A percentile compares a stretch with the other conserved stretches of the same genome.
phyloP scores from a whole-genome alignment of 495 filamentous ascomycete species.

The Xylaria flabelliformis region DNA sequence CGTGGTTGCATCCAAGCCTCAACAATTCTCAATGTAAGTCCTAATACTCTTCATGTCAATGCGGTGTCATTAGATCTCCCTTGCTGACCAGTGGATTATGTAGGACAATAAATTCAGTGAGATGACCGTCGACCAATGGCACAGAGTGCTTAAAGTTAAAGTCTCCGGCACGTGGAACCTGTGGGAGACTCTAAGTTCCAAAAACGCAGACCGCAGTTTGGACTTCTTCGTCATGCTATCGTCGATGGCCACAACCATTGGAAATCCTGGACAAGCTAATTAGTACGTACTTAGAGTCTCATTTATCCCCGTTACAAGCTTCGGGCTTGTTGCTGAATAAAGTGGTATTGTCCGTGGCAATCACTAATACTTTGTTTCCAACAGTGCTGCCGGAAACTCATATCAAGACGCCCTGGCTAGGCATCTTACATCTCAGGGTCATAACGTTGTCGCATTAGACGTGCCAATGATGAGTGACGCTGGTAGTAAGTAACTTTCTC shows the following conservation, averaged over 20 bases:
- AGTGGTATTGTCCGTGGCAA: not conserved
- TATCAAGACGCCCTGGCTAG: not conserved
- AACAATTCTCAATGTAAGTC: not conserved
- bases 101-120: not conserved
- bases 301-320: not conserved
- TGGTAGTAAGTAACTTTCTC: not conserved
- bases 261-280: not conserved
- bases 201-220: not conserved
- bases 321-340: not conserved
- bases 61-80: not conserved
- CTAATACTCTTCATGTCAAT: not conserved
- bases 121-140: not conserved
- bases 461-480: constrained; percentile 7
- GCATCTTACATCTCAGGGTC: not conserved
- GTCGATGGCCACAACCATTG: not conserved
- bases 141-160: not conserved
- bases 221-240: not conserved
- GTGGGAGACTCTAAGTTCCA: not conserved
- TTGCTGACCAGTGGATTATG: not conserved
- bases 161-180: not conserved
- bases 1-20: not conserved
- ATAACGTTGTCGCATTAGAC: not conserved
- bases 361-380: not conserved
- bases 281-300: not conserved
- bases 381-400: not conserved